A percentile compares a stretch with the other conserved stretches of the same genome.
Evolutionary conservation across 108 stramenopile genomes (phyloP).

Genomic region (Cyclotella kingstonii): DNA sequence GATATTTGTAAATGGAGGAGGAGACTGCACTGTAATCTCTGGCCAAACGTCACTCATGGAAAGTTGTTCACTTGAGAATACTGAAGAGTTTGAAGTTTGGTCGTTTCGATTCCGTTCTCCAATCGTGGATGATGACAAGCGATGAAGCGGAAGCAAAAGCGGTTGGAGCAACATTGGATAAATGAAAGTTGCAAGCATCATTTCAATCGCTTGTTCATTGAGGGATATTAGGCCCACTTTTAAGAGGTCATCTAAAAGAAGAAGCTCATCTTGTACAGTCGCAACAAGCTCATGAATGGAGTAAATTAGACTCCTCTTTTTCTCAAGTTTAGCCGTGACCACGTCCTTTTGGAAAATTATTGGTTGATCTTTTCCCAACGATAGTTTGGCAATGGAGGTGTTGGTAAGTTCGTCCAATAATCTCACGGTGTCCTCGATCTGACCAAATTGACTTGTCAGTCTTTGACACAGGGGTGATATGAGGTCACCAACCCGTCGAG

Average conservation of each 20-base stretch:
- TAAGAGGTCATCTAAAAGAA: slow-evolving; percentile 79
- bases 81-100: background rate
- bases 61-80: background rate
- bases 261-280: slow-evolving; percentile 78
- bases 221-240: slow-evolving; percentile 80
- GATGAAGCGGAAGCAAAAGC: slow-evolving; percentile 65
- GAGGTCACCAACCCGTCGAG: slow-evolving; percentile 68
- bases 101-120: background rate
- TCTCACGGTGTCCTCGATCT: slow-evolving; percentile 70
- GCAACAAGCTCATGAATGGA: slow-evolving; percentile 57
- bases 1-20: slow-evolving; percentile 16
- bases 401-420: slow-evolving; percentile 51
- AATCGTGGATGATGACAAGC: slow-evolving; percentile 32
- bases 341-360: background rate
- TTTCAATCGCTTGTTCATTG: slow-evolving; percentile 86
- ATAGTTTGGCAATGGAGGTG: slow-evolving; percentile 2
- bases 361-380: slow-evolving; percentile 20
- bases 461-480: slow-evolving; percentile 73
- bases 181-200: slow-evolving; percentile 88
- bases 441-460: slow-evolving; percentile 72
- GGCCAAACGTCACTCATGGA: background rate
- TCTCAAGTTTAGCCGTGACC: slow-evolving; percentile 28
- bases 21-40: slow-evolving; percentile 16
- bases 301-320: slow-evolving; percentile 31
- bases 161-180: slow-evolving; percentile 86